Base-by-base conservation (phyloP, 2,329 filamentous ascomycete species). In the Ceratocystis harringtonii region DNA sequence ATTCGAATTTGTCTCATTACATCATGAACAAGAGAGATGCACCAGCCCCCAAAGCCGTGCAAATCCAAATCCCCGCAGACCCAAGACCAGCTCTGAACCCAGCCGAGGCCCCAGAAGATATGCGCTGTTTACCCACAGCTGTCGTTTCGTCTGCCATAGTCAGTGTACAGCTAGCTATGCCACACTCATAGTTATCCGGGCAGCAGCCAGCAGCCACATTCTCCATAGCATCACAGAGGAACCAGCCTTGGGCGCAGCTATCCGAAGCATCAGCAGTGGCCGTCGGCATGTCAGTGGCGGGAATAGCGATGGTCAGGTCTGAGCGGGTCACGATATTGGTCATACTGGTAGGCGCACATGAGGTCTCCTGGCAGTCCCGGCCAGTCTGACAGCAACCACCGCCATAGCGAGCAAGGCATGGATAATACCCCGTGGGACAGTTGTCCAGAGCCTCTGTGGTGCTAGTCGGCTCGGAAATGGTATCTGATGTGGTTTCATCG, bases 401-500 rank as follows among this genome's bases (percentile, higher is more conserved):
- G 15, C 89, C 90, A 67, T 92, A 90, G 67, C 85, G 85, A 1
- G 92, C 92, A 1, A 86, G 83, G 75, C 92, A 97, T 62, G 90
- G 87, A 74, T 97, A 97, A 78, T 92, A 97, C 1, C 92, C 92
- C 0, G 87, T 92, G 0, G 92, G 92, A 70, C 92, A 97, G 70
- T 70, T 66, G 72, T 69, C 58, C 61, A 70, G 72, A 10, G 74
- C 76, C 61, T 74, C 74, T 48, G 76, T 78, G 4, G 75, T 75
- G 25, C 73, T 71, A 5, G 61, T 63, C 5, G 52, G 52, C 28
- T 28, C 25, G 4, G 73, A 70, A 8, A 63, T 61, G 15, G 77
- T 76, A 12, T 75, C 75, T 57, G 75, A 69, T 48, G 73, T 76
- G 50, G 71, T 71, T 1, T 76, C 76, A 41, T 60, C 52, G 22